Conservation (phyloP, 1,139 yeast species). For the Blastobotrys elegans region DNA sequence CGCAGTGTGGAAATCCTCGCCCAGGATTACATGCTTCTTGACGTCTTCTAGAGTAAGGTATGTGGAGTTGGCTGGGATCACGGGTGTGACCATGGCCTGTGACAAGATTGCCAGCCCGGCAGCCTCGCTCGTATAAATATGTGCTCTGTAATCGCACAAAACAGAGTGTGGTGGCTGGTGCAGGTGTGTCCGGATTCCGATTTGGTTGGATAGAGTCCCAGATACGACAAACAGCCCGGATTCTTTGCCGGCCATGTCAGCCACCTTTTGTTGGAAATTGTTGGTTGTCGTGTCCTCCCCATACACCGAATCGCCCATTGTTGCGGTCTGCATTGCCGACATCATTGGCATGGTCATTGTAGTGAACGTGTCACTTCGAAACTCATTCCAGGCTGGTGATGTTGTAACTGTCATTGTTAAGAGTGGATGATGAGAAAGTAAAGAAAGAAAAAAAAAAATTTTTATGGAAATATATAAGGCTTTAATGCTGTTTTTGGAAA, state of each 20-base stretch:
- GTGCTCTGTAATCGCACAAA: constrained; percentile 81
- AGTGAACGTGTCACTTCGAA: constrained; percentile 69
- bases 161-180: constrained; percentile 83
- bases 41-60: constrained; percentile 80
- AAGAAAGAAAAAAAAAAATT: neutral
- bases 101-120: constrained; percentile 87
- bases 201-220: constrained; percentile 88
- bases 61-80: constrained; percentile 65
- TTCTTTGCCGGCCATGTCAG: constrained; percentile 70
- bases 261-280: constrained; percentile 60
- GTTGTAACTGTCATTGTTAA: constrained; percentile 10
- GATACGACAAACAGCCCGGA: constrained; percentile 82
- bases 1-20: constrained; percentile 82
- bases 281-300: constrained; percentile 73
- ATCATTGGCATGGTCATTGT: constrained; percentile 81
- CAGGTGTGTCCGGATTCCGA: constrained; percentile 73
- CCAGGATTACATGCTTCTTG: constrained; percentile 57
- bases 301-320: constrained; percentile 86
- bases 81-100: constrained; percentile 89
- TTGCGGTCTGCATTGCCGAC: constrained; percentile 52
- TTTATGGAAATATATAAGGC: neutral
- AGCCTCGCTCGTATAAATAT: constrained; percentile 79
- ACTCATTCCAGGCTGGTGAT: constrained; percentile 24
- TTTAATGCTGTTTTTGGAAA: no score
- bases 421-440: neutral